Evolutionary conservation across 2,329 filamentous ascomycete genomes (phyloP), one percentile per base, ranked within the genome.

Genomic region (Colletotrichum gigasporum): DNA sequence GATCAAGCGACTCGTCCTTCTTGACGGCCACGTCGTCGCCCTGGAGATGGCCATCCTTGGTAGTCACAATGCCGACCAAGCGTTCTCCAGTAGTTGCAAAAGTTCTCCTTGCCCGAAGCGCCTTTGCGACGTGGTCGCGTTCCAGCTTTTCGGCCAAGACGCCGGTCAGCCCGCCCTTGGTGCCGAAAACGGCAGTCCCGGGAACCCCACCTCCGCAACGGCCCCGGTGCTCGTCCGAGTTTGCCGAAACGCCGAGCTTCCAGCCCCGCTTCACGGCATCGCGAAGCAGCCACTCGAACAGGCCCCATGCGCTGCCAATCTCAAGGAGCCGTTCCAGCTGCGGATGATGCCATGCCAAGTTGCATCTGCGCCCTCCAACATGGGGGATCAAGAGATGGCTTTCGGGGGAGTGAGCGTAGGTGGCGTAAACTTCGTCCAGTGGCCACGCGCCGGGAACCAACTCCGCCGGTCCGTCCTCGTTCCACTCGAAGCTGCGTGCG

Each of bases 401-500:
- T 14, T 75, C 72, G 1, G 72, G 67, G 0, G 70, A 65, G 41
- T 75, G 71, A 0, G 74, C 75, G 58, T 78, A 77, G 2, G 75
- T 78, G 18, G 75, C 74, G 53, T 78, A 78, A 0, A 78, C 68
- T 47, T 78, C 75, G 47, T 77, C 76, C 4, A 78, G 67, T 0
- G 75, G 75, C 75, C 74, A 78, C 2, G 76, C 72, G 14, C 74
- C 74, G 0, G 75, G 74, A 3, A 50, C 32, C 18, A 76, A 67
- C 50, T 74, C 72, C 2, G 69, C 69, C 5, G 73, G 74, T 2
- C 73, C 73, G 37, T 77, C 63, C 48, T 77, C 74, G 58, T 76
- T 76, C 74, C 75, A 76, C 63, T 78, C 75, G 53, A 78, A 77
- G 52, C 73, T 75, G 7, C 74, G 66, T 4, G 75, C 75, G 5